Evolutionary conservation across 129 eudicot species (phyloP).

Genomic region (Artemisia tridentata): DNA sequence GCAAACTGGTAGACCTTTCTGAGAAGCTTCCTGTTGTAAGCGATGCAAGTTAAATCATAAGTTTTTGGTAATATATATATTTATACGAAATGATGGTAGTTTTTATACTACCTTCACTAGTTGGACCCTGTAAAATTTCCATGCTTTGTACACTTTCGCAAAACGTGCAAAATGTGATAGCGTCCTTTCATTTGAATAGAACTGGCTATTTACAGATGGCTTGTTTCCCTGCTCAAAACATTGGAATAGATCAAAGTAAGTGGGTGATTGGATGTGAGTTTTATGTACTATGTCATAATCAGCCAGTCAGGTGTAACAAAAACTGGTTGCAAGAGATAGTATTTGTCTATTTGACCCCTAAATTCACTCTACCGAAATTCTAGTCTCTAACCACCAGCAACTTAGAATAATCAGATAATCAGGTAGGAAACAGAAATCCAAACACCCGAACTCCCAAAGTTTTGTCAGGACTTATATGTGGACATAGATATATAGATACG

Average conservation of each 20-base stretch:
- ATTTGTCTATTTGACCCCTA: too few species aligned
- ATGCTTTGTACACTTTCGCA: conserved; percentile 93
- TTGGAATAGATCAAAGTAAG: conserved; percentile 13
- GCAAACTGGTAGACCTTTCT: conserved; percentile 91
- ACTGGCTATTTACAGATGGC: conserved; percentile 78
- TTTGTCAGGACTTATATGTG: not conserved
- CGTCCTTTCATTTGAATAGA: conserved; percentile 79
- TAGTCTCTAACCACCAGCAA: too few species aligned
- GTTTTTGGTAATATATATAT: not conserved
- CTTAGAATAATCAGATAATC: too few species aligned
- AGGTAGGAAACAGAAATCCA: too few species aligned
- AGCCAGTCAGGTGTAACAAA: not conserved
- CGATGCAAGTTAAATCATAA: conserved; percentile 28
- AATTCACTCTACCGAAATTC: too few species aligned
- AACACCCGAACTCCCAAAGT: too few species aligned
- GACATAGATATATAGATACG: too few species aligned
- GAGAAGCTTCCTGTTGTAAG: conserved; percentile 74
- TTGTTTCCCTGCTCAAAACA: conserved; percentile 76
- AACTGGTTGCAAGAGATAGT: too few species aligned
- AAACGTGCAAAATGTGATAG: conserved; percentile 83
- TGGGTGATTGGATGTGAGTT: too few species aligned
- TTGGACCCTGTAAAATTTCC: conserved; percentile 91
- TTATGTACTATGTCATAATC: not conserved
- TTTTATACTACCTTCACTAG: conserved; percentile 65
- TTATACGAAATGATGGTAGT: conserved; percentile 11